Conservation (phyloP, 2,329 filamentous ascomycete species). For the Botryotinia globosa region DNA sequence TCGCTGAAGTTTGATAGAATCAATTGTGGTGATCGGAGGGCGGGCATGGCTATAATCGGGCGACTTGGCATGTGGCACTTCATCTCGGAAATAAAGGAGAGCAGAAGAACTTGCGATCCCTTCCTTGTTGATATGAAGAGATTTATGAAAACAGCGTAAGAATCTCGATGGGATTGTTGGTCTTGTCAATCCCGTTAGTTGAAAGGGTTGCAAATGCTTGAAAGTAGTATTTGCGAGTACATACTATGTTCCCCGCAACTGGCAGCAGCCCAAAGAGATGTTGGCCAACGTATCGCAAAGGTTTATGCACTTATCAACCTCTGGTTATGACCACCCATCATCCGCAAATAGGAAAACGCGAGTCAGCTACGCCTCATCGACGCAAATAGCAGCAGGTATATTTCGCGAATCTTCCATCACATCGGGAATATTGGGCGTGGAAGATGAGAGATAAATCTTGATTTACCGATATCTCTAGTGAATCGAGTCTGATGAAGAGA, state of each 20-base stretch:
- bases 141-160: rapidly evolving
- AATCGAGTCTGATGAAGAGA: rapidly evolving
- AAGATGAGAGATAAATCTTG: neutral
- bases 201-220: rapidly evolving
- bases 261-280: rapidly evolving
- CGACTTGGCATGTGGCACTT: neutral
- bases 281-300: neutral
- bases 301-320: neutral
- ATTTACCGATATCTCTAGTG: neutral
- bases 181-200: neutral
- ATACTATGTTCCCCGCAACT: no score
- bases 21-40: no score
- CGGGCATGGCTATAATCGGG: no score
- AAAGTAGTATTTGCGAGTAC: no score
- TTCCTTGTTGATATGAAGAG: neutral
- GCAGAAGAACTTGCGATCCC: neutral
- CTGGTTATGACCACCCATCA: no score
- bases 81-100: rapidly evolving
- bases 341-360: neutral
- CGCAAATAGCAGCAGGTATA: neutral
- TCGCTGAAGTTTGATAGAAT: neutral
- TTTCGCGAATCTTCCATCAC: neutral
- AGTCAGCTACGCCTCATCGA: neutral
- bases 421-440: no score
- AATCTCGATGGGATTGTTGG: no score